These are phyloP conservation scores for Bauhinia variegata DNA, from an alignment of 306 rosid genomes.

Conservation along the genomic window DNA sequence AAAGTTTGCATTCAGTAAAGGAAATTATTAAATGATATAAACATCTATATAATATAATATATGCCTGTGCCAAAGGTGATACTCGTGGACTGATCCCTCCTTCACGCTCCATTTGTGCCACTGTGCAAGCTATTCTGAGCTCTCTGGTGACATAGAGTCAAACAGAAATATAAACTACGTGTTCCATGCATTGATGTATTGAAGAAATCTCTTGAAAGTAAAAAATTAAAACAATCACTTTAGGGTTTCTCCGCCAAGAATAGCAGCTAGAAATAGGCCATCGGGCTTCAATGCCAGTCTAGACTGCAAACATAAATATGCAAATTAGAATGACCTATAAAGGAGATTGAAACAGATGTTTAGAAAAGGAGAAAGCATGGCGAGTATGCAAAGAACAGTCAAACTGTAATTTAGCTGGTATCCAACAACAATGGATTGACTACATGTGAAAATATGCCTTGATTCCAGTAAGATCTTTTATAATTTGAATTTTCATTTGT, in stretches of 20 bases:
- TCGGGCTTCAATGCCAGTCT: conserved; percentile 93
- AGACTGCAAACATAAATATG: conserved; percentile 65
- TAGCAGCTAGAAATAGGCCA: conserved; percentile 90
- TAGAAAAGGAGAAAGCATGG: conserved; percentile 2
- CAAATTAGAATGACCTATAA: conserved; percentile 26
- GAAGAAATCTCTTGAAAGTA: conserved; percentile 21
- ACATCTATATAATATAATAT: conserved; percentile 20
- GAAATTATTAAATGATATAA: conserved; percentile 1
- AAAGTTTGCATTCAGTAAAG: conserved; percentile 25
- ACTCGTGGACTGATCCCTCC: conserved; percentile 96
- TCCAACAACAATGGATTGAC: too few relatives aligned
- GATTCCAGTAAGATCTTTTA: too few relatives aligned
- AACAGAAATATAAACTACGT: conserved; percentile 33
- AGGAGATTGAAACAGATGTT: neutral
- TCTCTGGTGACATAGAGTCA: conserved; percentile 59
- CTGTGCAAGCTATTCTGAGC: conserved; percentile 94
- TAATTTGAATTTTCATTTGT: too few relatives aligned
- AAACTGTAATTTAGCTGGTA: too few relatives aligned
- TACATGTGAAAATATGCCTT: too few relatives aligned
- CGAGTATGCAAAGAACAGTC: too few relatives aligned
- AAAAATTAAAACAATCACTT: conserved; percentile 48
- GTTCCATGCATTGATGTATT: conserved; percentile 28
- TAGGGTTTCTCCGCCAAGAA: conserved; percentile 95
- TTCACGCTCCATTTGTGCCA: conserved; percentile 98
- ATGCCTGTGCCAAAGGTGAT: conserved; percentile 94